phyloP scores from a whole-genome alignment of 164 flowering plant species.

The Liquidambar formosana region DNA sequence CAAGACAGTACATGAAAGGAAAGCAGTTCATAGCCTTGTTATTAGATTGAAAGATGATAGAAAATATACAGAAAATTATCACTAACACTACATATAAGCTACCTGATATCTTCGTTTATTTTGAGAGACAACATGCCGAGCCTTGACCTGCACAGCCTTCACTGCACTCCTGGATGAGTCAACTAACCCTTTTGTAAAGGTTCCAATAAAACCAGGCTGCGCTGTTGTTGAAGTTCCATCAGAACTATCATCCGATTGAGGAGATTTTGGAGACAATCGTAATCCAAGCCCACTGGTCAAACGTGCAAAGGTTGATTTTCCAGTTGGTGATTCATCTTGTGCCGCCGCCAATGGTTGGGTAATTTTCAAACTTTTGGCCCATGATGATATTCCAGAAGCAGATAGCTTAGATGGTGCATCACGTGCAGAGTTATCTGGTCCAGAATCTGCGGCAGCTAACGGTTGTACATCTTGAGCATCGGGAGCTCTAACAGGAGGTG shows the following conservation, averaged over 20 bases:
- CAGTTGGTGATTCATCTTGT: constrained; percentile 55
- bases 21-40: not conserved
- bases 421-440: constrained; percentile 34
- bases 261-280: constrained; percentile 76
- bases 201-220: constrained; percentile 74
- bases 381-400: constrained; percentile 66
- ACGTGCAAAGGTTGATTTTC: constrained; percentile 75
- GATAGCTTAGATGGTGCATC: constrained; percentile 58
- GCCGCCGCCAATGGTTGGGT: constrained; percentile 47
- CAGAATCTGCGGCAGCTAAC: constrained; percentile 31
- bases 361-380: constrained; percentile 83
- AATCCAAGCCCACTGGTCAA: constrained; percentile 77
- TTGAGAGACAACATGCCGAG: constrained; percentile 97
- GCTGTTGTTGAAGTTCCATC: constrained; percentile 40
- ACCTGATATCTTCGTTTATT: constrained; percentile 99
- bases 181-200: constrained; percentile 80
- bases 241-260: constrained; percentile 40
- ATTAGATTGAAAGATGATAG: not conserved
- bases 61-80: not conserved
- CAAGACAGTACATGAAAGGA: too few relatives aligned
- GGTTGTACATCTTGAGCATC: constrained; percentile 35
- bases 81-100: not conserved
- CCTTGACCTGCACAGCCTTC: constrained; percentile 96
- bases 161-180: constrained; percentile 92
- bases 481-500: constrained; percentile 31